phyloP scores from a whole-genome alignment of 2,329 filamentous ascomycete species.

The Aspergillus brasiliensis region DNA sequence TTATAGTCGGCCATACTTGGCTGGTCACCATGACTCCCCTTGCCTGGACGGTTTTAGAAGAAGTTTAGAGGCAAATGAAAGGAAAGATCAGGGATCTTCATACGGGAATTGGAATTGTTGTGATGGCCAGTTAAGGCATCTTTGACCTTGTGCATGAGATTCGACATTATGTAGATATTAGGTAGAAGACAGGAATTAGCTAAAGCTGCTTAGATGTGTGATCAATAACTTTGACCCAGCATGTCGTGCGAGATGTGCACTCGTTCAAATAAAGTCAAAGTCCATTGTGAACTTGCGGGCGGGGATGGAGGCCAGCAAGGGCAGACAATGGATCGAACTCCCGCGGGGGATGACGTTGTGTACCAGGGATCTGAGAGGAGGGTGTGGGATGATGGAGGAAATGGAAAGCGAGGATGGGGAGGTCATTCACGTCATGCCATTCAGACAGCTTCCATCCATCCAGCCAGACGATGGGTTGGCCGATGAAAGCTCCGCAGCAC shows the following conservation, averaged over 20 bases:
- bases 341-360: not conserved
- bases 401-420: not conserved
- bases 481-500: not conserved
- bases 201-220: not conserved
- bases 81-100: not conserved
- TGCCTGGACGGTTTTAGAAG: slow-evolving; percentile 7
- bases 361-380: not conserved
- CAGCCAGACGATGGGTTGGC: not conserved
- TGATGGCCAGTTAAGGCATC: slow-evolving; percentile 43
- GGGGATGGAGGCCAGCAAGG: not conserved
- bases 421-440: slow-evolving; percentile 8
- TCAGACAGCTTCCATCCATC: too few relatives aligned
- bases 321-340: not conserved
- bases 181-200: too few relatives aligned
- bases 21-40: slow-evolving; percentile 27
- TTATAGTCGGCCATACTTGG: slow-evolving; percentile 15
- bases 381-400: not conserved
- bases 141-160: slow-evolving; percentile 52
- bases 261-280: not conserved
- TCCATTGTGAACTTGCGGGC: not conserved
- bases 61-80: not conserved
- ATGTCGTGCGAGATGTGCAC: not conserved
- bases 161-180: slow-evolving; percentile 41
- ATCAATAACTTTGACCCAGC: not conserved
- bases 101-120: slow-evolving; percentile 22